Base-by-base conservation (phyloP, 106 monocot genomes). In the Allium cepa region DNA sequence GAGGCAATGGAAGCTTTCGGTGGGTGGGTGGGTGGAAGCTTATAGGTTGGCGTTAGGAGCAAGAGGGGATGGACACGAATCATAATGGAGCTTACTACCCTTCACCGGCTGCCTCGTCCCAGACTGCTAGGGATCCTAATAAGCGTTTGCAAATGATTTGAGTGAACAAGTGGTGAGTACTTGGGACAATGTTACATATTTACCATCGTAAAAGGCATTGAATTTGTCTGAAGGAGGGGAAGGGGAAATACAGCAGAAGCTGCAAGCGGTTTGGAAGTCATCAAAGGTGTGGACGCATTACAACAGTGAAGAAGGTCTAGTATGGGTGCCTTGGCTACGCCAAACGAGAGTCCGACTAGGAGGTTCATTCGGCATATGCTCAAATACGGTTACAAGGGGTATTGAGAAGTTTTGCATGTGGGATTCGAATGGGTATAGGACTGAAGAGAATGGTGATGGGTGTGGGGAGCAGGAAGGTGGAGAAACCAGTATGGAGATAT, bases 11-110 rank as follows among this genome's bases (percentile, higher is more conserved):
- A 17, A 73, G 69, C 14, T 86, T 90, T 72, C 56, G 75, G 36
- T 90, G 90, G 90, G 68, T 83, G 90, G 90, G 68, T 83, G 7
- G 85, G 86, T 65, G 90, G 85, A 13, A 75, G 85, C 48, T 18
- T 78, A 11, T 90, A 90, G 15, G 72, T 85, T 47, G 90, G 82
- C 1, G 26, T 26, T 12, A 83, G 77, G 85, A 26, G 47, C 46
- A 47, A 51, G 49, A 75, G 26, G 49, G 50, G 50, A 66, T 49
- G 9, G 78, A 53, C 14, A n/a, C 16, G 56, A 26, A 71, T 64
- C 80, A 77, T 17, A 73, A 50, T 72, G 83, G 83, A 45, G 80
- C 67, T 13, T 85, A 77, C 57, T 85, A 81, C 52, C 80, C 83
- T 15, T 63, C 76, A 11, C 15, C 59, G 6, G 27, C 70, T 5